phyloP scores from a whole-genome alignment of 805 yeast genomes.

The Saccharomyces kudriavzevii region DNA sequence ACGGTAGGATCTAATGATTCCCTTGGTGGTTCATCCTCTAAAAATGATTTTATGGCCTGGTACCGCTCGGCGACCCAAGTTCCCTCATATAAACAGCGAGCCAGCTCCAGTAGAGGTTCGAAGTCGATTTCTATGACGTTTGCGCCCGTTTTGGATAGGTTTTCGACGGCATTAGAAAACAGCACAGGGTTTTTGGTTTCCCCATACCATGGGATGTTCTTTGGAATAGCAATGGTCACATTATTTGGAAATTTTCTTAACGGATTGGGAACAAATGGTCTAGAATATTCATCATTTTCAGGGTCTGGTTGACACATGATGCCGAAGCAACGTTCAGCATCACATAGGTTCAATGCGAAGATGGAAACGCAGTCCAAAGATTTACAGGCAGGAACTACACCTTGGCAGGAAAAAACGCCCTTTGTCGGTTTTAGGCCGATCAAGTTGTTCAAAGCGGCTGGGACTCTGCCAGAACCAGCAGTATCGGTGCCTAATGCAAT shows the following conservation, averaged over 20 bases:
- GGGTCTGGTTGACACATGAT: slow-evolving; percentile 66
- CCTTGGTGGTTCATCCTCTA: slow-evolving; percentile 61
- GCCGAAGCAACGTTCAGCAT: slow-evolving; percentile 72
- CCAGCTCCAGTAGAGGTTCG: slow-evolving; percentile 67
- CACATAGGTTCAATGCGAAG: slow-evolving; percentile 67
- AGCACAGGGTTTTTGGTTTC: slow-evolving; percentile 70
- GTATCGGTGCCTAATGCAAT: slow-evolving; percentile 91
- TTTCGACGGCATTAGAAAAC: slow-evolving; percentile 53
- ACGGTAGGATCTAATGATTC: slow-evolving; percentile 81
- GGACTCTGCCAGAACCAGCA: slow-evolving; percentile 97
- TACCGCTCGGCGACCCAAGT: slow-evolving; percentile 98
- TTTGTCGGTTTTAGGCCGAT: slow-evolving; percentile 89
- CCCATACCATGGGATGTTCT: slow-evolving; percentile 66
- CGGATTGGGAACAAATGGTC: slow-evolving; percentile 64
- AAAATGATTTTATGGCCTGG: slow-evolving; percentile 69
- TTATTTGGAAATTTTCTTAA: slow-evolving; percentile 46
- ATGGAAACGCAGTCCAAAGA: slow-evolving; percentile 89
- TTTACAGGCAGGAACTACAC: slow-evolving; percentile 97
- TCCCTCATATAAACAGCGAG: slow-evolving; percentile 87
- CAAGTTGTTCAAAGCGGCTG: slow-evolving; percentile 87
- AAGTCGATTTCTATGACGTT: slow-evolving; percentile 61
- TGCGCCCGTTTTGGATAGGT: slow-evolving; percentile 47
- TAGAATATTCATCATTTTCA: slow-evolving; percentile 68
- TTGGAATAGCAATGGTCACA: slow-evolving; percentile 73
- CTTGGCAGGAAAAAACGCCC: slow-evolving; percentile 77